Conservation (phyloP, 2,329 filamentous ascomycete species). For the Fusarium fracticaudum region DNA sequence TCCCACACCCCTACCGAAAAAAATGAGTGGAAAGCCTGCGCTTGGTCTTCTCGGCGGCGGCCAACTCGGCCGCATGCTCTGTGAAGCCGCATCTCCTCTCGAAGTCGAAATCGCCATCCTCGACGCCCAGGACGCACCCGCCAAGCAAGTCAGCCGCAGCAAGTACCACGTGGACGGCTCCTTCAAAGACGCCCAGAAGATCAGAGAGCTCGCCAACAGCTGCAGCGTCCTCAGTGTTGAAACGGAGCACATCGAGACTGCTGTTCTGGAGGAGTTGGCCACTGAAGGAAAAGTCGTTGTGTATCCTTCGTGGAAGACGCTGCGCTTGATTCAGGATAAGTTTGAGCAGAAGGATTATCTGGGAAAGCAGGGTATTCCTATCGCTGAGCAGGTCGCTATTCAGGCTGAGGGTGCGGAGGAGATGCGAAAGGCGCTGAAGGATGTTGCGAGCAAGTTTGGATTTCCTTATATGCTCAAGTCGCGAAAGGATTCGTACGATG, state of each 20-base stretch:
- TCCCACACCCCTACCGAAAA: neutral
- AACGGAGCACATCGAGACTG: conserved; percentile 94
- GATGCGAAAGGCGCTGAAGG: conserved; percentile 69
- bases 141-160: conserved; percentile 85
- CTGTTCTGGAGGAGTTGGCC: conserved; percentile 84
- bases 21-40: conserved; percentile 12
- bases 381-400: conserved; percentile 76
- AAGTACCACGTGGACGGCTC: conserved; percentile 82
- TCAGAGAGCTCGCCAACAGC: conserved; percentile 78
- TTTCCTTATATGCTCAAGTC: conserved; percentile 95
- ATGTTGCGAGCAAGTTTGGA: conserved; percentile 72
- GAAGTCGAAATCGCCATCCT: conserved; percentile 83
- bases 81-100: conserved; percentile 80
- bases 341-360: conserved; percentile 89
- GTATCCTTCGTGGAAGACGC: conserved; percentile 86
- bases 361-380: conserved; percentile 71
- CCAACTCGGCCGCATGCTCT: conserved; percentile 92
- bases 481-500: conserved; percentile 90
- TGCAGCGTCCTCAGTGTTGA: conserved; percentile 91
- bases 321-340: conserved; percentile 93
- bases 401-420: conserved; percentile 60
- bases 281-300: conserved; percentile 67
- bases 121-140: conserved; percentile 79
- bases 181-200: conserved; percentile 84
- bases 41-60: conserved; percentile 69